Evolutionary conservation across 495 filamentous ascomycete genomes (phyloP), one percentile per base, ranked within the genome.

Genomic region (Opeltia flavorubescens): DNA sequence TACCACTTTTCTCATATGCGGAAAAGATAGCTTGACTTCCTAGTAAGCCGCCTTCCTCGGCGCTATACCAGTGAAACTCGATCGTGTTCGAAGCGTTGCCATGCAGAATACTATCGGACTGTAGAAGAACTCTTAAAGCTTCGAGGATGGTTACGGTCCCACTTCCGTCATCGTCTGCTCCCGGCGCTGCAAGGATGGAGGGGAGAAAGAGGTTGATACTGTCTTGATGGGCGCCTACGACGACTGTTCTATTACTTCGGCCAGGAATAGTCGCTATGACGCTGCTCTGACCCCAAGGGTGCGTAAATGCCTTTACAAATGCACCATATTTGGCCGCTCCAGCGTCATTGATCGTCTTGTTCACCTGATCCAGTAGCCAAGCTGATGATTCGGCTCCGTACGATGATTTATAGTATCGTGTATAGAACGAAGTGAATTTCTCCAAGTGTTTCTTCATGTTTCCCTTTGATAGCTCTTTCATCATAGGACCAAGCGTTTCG

Each of bases 41-140:
- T 6, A 95, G 74, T 50, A 96, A 68, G 27, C 89, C 89, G 15
- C 85, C 86, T 61, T 95, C 89, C 59, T 96, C 89, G 0, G 86
- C 89, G 11, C 77, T 81, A 64, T 94, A 96, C 79, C 88, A 96
- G 61, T 94, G 88, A 61, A 96, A 96, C 64, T 95, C 89, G 52
- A 96, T 62, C 0, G 89, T 95, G 63, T 96, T 89, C 17, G 62
- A 56, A 6, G 66, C 70, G 42, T 76, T 65, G 24, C 77, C 79
- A 21, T 65, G 53, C 4, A 62, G 56, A 28, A 78, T 62, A 44
- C 66, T 63, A 21, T 78, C 64, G 30, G 70, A 70, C 59, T 65
- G 59, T 46, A 85, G 69, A 39, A 86, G 67, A 39, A 78, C 74
- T 15, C 82, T 67, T 51, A 86, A 61, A 5, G 79, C 70, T 60